A percentile compares a stretch with the other conserved stretches of the same genome.
phyloP scores from a whole-genome alignment of 768 basidiomycete genomes.

The Amanita pseudoporphyria region DNA sequence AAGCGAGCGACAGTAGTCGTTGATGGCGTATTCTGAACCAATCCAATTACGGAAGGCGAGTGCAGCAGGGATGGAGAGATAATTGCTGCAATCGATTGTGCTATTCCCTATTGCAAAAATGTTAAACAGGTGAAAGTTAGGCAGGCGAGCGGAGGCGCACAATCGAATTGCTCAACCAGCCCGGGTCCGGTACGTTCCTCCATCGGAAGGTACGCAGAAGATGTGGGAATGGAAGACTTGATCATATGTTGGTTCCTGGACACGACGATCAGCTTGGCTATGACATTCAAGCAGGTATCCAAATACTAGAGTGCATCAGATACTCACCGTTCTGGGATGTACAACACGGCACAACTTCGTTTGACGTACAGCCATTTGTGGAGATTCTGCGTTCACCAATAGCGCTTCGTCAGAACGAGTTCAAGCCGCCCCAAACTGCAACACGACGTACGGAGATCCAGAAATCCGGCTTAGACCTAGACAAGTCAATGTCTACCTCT shows the following conservation, averaged over 20 bases:
- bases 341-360: slow-evolving; percentile 59
- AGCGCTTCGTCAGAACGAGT: not conserved
- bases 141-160: slow-evolving; percentile 28
- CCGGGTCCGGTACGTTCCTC: slow-evolving; percentile 21
- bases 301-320: not conserved
- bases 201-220: slow-evolving; percentile 37
- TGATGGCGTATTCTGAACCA: slow-evolving; percentile 70
- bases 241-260: slow-evolving; percentile 59
- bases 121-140: not conserved
- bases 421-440: not conserved
- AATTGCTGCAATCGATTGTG: slow-evolving; percentile 46
- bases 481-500: slow-evolving; percentile 50
- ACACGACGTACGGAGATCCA: slow-evolving; percentile 51
- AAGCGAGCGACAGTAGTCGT: slow-evolving; percentile 57
- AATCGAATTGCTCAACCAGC: slow-evolving; percentile 36
- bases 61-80: slow-evolving; percentile 48
- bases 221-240: slow-evolving; percentile 50
- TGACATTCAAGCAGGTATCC: not conserved
- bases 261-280: not conserved
- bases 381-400: slow-evolving; percentile 39
- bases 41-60: slow-evolving; percentile 63
- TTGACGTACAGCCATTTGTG: slow-evolving; percentile 79
- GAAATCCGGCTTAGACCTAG: slow-evolving; percentile 51
- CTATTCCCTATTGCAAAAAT: slow-evolving; percentile 47
- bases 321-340: slow-evolving; percentile 52